Conservation (phyloP, 1,284 basidiomycete genomes). For the Laetiporus sulphureus region DNA sequence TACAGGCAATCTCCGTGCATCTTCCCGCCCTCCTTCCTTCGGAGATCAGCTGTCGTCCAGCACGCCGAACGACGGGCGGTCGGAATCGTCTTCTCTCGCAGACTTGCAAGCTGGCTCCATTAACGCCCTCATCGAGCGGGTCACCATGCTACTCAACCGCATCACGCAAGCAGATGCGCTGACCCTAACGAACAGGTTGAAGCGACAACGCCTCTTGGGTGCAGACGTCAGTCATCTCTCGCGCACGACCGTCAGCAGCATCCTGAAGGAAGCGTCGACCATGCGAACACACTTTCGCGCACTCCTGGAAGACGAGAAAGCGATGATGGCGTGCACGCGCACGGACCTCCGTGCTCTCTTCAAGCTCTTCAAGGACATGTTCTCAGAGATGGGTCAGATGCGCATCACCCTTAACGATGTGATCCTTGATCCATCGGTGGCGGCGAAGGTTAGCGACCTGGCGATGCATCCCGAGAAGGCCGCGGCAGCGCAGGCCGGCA, state of each 20-base stretch:
- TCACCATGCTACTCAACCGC: slow-evolving; percentile 59
- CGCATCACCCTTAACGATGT: slow-evolving; percentile 86
- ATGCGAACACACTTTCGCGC: slow-evolving; percentile 76
- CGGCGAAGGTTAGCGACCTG: slow-evolving; percentile 64
- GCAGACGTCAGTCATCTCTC: slow-evolving; percentile 89
- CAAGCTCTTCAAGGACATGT: slow-evolving; percentile 81
- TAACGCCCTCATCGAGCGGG: slow-evolving; percentile 64
- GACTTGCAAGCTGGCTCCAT: slow-evolving; percentile 42
- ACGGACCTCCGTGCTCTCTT: slow-evolving; percentile 83
- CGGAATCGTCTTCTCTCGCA: slow-evolving; percentile 61
- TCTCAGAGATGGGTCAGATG: slow-evolving; percentile 79
- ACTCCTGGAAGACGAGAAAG: slow-evolving; percentile 63
- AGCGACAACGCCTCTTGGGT: slow-evolving; percentile 80
- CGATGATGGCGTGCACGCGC: slow-evolving; percentile 59
- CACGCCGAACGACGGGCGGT: slow-evolving; percentile 45
- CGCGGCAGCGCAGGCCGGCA: slow-evolving; percentile 26
- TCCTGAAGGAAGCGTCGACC: slow-evolving; percentile 66
- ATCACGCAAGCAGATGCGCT: slow-evolving; percentile 81
- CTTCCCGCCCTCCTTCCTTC: slow-evolving; percentile 31
- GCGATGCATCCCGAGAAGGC: slow-evolving; percentile 60
- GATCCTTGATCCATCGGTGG: slow-evolving; percentile 80
- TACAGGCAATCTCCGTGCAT: slow-evolving; percentile 25
- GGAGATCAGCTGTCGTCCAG: slow-evolving; percentile 35
- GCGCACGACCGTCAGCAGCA: slow-evolving; percentile 71
- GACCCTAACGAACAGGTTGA: slow-evolving; percentile 84